A percentile compares a stretch with the other conserved stretches of the same genome.
phyloP scores from a whole-genome alignment of 2,329 filamentous ascomycete genomes.

The Stachybotrys chartarum region DNA sequence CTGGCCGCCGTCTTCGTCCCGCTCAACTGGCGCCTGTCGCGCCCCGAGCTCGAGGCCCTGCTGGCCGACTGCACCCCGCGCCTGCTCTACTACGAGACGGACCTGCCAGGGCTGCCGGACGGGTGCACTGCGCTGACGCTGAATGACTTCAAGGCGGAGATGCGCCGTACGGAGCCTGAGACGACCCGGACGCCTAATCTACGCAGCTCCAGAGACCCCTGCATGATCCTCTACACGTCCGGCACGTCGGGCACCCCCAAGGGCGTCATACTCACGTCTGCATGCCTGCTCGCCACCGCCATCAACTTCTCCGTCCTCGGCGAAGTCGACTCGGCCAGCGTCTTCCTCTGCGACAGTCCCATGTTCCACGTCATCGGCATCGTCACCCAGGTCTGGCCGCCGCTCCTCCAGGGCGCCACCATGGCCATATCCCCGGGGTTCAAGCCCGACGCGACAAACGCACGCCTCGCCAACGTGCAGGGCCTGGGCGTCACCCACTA shows the following conservation, averaged over 20 bases:
- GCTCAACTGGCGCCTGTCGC: neutral
- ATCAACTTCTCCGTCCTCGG: neutral
- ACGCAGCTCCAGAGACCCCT: neutral
- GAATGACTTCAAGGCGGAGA: neutral
- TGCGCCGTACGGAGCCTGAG: neutral
- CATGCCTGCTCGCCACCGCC: neutral
- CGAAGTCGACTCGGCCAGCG: neutral
- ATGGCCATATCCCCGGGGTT: neutral
- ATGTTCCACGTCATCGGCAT: neutral
- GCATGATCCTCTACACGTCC: neutral
- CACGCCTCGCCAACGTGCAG: neutral
- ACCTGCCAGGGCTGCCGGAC: neutral
- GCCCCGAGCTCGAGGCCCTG: neutral
- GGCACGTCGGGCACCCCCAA: neutral
- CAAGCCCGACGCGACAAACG: neutral
- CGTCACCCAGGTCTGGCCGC: neutral
- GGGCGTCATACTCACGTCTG: neutral
- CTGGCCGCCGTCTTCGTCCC: neutral
- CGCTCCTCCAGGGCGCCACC: neutral
- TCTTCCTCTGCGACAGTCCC: neutral
- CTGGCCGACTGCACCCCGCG: neutral
- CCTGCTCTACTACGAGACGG: neutral
- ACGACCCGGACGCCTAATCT: neutral
- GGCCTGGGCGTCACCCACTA: neutral
- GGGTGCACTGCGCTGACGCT: neutral